These are phyloP conservation scores for Senecio squalidus DNA, from an alignment of 140 eudicot species.

Conservation along the genomic window DNA sequence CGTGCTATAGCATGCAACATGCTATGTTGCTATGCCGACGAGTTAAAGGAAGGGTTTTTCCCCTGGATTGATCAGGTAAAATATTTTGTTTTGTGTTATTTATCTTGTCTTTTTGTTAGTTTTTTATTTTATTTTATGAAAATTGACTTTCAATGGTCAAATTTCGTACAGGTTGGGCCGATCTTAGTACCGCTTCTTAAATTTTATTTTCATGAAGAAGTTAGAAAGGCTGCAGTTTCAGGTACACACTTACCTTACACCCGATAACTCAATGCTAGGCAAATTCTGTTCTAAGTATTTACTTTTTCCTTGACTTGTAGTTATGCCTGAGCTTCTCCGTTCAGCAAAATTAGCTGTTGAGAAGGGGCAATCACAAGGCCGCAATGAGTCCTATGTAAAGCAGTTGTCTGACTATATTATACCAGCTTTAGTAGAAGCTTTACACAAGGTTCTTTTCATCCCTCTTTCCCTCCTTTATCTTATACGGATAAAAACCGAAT, in stretches of 20 bases:
- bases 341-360: constrained; percentile 72
- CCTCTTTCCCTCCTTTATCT: not conserved
- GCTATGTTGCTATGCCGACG: constrained; percentile 70
- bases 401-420: constrained; percentile 55
- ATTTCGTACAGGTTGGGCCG: constrained; percentile 49
- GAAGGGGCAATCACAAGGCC: constrained; percentile 66
- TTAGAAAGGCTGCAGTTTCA: constrained; percentile 70
- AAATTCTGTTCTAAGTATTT: not conserved
- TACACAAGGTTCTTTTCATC: constrained; percentile 38
- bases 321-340: constrained; percentile 59
- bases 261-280: not conserved
- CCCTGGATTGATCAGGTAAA: constrained; percentile 71
- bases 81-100: not conserved
- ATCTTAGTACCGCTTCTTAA: constrained; percentile 61
- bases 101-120: not conserved
- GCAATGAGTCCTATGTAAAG: constrained; percentile 54
- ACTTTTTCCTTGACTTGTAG: constrained; percentile 30
- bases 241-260: constrained; percentile 32
- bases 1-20: constrained; percentile 79
- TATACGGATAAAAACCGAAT: too few species aligned
- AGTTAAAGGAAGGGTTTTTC: constrained; percentile 63
- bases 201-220: constrained; percentile 69
- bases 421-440: constrained; percentile 64
- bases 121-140: not conserved
- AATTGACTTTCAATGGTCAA: not conserved